Evolutionary conservation across 2,329 filamentous ascomycete species (phyloP), one percentile per base, ranked within the genome.

Genomic region (Trichophyton mentagrophytes): DNA sequence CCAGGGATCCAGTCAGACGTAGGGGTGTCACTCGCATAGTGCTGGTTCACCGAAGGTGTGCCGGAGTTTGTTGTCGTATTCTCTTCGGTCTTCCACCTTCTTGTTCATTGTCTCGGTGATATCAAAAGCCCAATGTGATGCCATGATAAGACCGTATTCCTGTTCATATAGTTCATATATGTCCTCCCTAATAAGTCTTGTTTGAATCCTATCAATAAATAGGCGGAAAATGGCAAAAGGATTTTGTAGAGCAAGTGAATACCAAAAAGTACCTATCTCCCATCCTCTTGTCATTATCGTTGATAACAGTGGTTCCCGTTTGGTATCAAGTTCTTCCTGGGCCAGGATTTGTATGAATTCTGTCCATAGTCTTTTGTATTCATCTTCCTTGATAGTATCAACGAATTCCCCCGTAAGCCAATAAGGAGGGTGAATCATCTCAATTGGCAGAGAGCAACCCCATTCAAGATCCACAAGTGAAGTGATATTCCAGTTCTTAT

Each of bases 381-480:
- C 49, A 33, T 65, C 61, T 57, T 63, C 61, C 33, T 64, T 42
- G n/a, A 68, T 59, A 17, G 59, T 62, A 51, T 61, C 55, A 25
- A 63, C 53, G 13, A 20, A 11, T 27, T 63, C 42, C 65, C 60
- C 57, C 49, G 66, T 69, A 27, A 74, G 61, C 71, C 70, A 74
- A 62, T 68, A 63, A 2, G 72, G 71, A n/a, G 67, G 65, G 13
- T 61, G 58, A n/a, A 66, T 53, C 64, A 72, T 70, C 60, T 74
- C 70, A 9, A 68, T 42, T 13, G 70, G 68, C 20, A 60, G 27
- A 51, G 61, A 57, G 30, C 47, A 61, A 13, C 68, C 66, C 68
- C 68, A 74, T 62, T 75, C 71, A 3, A 73, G 66, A 57, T 74
- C 72, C 61, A 74, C 67, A 9, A 74, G 57, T 53, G 58, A 64